Base-by-base conservation (phyloP, 176 grass and related monocot genomes). In the Zoysia japonica region DNA sequence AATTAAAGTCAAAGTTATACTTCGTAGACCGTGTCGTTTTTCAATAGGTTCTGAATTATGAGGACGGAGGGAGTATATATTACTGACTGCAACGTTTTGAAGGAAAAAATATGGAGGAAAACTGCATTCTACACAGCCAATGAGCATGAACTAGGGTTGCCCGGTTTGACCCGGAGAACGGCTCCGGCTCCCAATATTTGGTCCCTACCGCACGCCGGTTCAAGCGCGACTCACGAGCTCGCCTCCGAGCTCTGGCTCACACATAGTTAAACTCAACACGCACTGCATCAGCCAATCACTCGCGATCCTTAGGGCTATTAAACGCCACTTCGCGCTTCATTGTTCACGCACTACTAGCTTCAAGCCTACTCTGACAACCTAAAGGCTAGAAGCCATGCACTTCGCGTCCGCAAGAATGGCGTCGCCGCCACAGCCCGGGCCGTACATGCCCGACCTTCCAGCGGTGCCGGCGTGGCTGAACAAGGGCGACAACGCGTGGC, bases 401-500 rank as follows among this genome's bases (percentile, higher is more conserved):
- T 65, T 42, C 16, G 17, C 46, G 65, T 50, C 53, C 53, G 10
- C 65, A 2, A 47, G 47, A 13, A 88, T 84, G 80, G 69, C 86
- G 11, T 4, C 63, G 2, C 86, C 75, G 43, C 75, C 86, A 49
- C 45, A 67, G 53, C 75, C 80, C 1, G 80, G 75, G 45, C 37
- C 80, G 62, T 88, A 84, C 80, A 82, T 85, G 88, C 47, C 76
- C 7, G 68, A n/a, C 45, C 52, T 77, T 2, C 75, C 65, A 17
- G 68, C 64, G 0, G 84, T 87, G 41, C 87, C 93, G 17, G 82
- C 75, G 9, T 96, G 93, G 93, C 89, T 96, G 70, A 90, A 90
- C 93, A 92, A 89, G 46, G 93, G 93, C 16, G 93, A 92, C 87
- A 96, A 90, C 46, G 90, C 90, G 39, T 92, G 93, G 93, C 93